Conservation (phyloP, 2,329 filamentous ascomycete species). For the Emmonsiellopsis sp. region DNA sequence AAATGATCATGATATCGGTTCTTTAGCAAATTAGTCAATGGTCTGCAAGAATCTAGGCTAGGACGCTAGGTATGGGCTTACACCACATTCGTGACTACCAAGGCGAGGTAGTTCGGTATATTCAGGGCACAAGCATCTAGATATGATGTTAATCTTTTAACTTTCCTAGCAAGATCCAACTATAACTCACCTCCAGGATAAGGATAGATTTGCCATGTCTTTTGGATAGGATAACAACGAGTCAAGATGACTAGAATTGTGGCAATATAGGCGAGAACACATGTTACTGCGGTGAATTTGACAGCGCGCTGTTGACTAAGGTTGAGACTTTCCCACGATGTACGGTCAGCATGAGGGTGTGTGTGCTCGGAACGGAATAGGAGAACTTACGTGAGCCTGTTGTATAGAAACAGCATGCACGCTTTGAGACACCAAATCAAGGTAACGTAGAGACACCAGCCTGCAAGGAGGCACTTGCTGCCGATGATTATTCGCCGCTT, state of each 20-base stretch:
- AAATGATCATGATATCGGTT: conserved; percentile 32
- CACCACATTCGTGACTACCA: conserved; percentile 31
- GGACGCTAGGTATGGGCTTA: conserved; percentile 12
- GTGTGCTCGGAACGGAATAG: not conserved
- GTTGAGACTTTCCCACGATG: conserved; percentile 17
- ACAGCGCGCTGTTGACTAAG: conserved; percentile 31
- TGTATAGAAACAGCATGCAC: conserved; percentile 37
- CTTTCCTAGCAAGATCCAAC: not conserved
- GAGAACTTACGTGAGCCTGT: conserved; percentile 32
- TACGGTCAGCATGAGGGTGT: not conserved
- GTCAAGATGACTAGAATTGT: conserved; percentile 28
- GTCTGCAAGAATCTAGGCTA: not conserved
- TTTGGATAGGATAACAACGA: conserved; percentile 30
- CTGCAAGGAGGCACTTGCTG: conserved; percentile 25
- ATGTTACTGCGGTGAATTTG: conserved; percentile 24
- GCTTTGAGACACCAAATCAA: conserved; percentile 38
- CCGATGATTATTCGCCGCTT: conserved; percentile 24
- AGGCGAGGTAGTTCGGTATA: conserved; percentile 29
- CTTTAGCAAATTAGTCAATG: conserved; percentile 14
- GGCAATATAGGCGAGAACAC: conserved; percentile 23
- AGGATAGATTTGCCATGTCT: conserved; percentile 35
- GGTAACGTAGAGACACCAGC: conserved; percentile 36
- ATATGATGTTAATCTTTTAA: not conserved
- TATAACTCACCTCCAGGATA: conserved; percentile 30
- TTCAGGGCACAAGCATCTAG: conserved; percentile 27